A percentile compares a stretch with the other conserved stretches of the same genome.
Evolutionary conservation across 768 basidiomycete genomes (phyloP).

Genomic region (Lentinula sp.): DNA sequence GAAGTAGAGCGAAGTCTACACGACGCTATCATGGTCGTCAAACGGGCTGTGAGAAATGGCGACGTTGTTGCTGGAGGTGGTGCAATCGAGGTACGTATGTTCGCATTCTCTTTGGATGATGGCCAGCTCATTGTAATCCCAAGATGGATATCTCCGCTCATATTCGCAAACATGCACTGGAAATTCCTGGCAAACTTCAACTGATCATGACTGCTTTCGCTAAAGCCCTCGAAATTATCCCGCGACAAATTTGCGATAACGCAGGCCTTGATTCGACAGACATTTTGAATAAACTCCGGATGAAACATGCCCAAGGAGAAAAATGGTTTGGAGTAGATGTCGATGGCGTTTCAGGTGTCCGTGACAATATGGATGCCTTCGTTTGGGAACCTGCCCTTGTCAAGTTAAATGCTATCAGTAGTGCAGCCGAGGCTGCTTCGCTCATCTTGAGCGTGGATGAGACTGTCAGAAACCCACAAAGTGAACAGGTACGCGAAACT

Average conservation of each 20-base stretch:
- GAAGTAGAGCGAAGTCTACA: conserved; percentile 97
- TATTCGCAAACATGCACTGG: conserved; percentile 84
- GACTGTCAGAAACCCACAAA: conserved; percentile 93
- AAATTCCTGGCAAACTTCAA: conserved; percentile 94
- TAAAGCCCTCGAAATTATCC: conserved; percentile 95
- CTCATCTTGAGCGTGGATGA: conserved; percentile 95
- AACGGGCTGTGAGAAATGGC: conserved; percentile 91
- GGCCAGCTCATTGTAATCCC: background rate
- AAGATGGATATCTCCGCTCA: conserved; percentile 98
- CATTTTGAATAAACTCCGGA: conserved; percentile 93
- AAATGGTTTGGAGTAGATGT: conserved; percentile 95
- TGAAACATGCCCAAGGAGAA: conserved; percentile 88
- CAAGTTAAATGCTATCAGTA: conserved; percentile 92
- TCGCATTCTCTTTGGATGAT: background rate
- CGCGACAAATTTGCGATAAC: conserved; percentile 97
- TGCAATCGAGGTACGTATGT: conserved; percentile 75
- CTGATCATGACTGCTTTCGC: conserved; percentile 93
- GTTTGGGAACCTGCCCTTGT: conserved; percentile 98
- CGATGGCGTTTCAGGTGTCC: conserved; percentile 80
- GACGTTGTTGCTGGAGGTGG: conserved; percentile 98
- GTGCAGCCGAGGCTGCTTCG: conserved; percentile 94
- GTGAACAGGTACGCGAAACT: conserved; percentile 66
- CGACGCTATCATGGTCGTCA: conserved; percentile 99
- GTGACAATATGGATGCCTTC: conserved; percentile 95
- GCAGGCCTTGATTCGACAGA: conserved; percentile 97